Evolutionary conservation across 257 asterid species (phyloP).

Genomic region (Thymus quinquecostatus): DNA sequence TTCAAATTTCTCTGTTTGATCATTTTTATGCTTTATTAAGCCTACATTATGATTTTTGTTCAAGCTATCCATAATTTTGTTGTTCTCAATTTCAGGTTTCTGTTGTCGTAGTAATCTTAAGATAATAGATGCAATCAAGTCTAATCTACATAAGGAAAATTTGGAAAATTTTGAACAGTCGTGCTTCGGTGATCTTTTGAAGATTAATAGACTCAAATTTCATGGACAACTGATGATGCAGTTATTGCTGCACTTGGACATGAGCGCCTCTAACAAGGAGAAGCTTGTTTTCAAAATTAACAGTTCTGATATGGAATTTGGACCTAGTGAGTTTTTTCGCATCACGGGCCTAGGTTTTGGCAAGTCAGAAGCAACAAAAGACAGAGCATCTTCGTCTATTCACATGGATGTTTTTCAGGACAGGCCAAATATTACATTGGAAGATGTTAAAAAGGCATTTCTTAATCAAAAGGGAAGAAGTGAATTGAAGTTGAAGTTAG

Average conservation of each 20-base stretch:
- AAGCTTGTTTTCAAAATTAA: conserved; percentile 6
- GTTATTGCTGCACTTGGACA: not conserved
- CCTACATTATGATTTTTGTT: not conserved
- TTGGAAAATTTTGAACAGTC: not conserved
- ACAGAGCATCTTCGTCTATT: not conserved
- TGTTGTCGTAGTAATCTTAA: not conserved
- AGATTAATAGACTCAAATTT: not conserved
- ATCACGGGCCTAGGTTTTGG: not conserved
- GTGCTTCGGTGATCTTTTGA: conserved; percentile 3
- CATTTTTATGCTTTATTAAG: not conserved
- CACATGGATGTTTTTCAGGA: not conserved
- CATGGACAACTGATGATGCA: not conserved
- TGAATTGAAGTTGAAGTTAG: not conserved
- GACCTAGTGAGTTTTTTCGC: not conserved
- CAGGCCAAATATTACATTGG: not conserved
- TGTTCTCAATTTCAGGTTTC: conserved; percentile 5
- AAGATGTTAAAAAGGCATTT: not conserved
- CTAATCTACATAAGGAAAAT: not conserved
- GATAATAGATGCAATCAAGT: not conserved
- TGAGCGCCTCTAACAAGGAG: not conserved
- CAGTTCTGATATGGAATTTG: not conserved
- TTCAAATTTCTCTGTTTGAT: not conserved
- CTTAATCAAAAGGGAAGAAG: not conserved
- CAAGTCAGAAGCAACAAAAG: not conserved
- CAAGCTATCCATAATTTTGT: not conserved